Evolutionary conservation across 2,329 filamentous ascomycete species (phyloP).

Genomic region (Botrytis medusae): DNA sequence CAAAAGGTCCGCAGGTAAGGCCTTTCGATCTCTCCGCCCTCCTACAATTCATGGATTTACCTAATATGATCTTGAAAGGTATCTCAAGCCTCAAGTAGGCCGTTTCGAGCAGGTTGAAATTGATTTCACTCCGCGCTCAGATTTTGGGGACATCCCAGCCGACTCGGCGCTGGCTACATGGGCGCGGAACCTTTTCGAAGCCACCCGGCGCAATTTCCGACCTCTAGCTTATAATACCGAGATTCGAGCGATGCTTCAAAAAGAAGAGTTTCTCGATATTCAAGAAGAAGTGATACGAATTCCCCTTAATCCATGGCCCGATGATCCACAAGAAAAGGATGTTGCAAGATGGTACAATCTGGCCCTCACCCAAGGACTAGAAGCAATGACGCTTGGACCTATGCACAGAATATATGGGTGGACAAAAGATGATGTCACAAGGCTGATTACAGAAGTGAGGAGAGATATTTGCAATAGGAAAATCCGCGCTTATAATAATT

Average conservation of each 20-base stretch:
- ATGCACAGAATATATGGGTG: slow-evolving; percentile 65
- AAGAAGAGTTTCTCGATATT: slow-evolving; percentile 78
- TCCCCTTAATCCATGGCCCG: slow-evolving; percentile 73
- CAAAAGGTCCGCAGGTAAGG: slow-evolving; percentile 64
- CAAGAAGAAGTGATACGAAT: slow-evolving; percentile 66
- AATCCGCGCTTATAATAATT: slow-evolving; percentile 70
- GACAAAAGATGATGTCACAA: slow-evolving; percentile 60
- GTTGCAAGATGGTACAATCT: slow-evolving; percentile 84
- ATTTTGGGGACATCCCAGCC: slow-evolving; percentile 60
- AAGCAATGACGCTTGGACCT: slow-evolving; percentile 71
- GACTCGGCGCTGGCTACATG: slow-evolving; percentile 64
- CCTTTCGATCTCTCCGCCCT: neutral
- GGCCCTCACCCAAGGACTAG: slow-evolving; percentile 69
- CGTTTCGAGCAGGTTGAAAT: slow-evolving; percentile 87
- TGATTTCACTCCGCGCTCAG: slow-evolving; percentile 73
- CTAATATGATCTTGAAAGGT: slow-evolving; percentile 48
- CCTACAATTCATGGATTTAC: neutral
- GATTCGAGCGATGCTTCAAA: slow-evolving; percentile 61
- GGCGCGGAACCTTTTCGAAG: slow-evolving; percentile 66
- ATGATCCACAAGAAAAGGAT: slow-evolving; percentile 61
- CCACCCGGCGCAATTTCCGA: slow-evolving; percentile 64
- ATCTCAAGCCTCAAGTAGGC: slow-evolving; percentile 69
- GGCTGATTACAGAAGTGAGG: slow-evolving; percentile 62
- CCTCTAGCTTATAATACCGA: slow-evolving; percentile 64
- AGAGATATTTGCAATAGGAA: slow-evolving; percentile 67